These are phyloP conservation scores for Lichtheimia ramosa DNA, from an alignment of 371 early-diverging fungal genomes.

Conservation along the genomic window DNA sequence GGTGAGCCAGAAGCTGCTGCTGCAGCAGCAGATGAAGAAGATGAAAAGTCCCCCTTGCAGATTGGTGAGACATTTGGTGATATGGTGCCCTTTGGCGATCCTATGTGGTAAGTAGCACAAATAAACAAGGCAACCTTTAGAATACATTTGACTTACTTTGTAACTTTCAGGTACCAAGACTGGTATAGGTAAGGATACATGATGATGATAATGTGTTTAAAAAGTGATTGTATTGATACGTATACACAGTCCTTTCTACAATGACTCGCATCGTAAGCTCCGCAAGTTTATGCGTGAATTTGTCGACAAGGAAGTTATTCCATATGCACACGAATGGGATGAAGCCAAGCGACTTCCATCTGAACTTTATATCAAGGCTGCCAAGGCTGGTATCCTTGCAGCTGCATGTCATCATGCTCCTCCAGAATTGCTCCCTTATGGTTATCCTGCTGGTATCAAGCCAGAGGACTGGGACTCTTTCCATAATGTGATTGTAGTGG, in stretches of 20 bases:
- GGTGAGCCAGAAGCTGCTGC: slow-evolving; percentile 20
- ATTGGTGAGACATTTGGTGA: slow-evolving; percentile 66
- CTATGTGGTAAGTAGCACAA: slow-evolving; percentile 60
- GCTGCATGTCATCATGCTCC: slow-evolving; percentile 56
- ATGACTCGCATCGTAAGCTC: slow-evolving; percentile 72
- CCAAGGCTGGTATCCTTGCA: slow-evolving; percentile 72
- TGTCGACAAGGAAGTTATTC: slow-evolving; percentile 81
- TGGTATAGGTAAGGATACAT: slow-evolving; percentile 3
- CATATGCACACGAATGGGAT: slow-evolving; percentile 84
- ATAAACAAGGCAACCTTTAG: background rate
- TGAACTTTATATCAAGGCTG: slow-evolving; percentile 69
- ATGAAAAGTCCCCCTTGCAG: slow-evolving; percentile 19
- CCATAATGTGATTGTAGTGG: slow-evolving; percentile 75
- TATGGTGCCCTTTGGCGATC: slow-evolving; percentile 81
- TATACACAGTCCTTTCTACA: slow-evolving; percentile 68
- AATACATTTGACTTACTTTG: background rate
- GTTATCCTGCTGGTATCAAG: slow-evolving; percentile 48
- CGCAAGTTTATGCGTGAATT: slow-evolving; percentile 72
- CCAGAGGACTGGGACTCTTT: slow-evolving; percentile 73
- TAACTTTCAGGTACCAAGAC: slow-evolving; percentile 7
- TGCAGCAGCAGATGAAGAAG: slow-evolving; percentile 22
- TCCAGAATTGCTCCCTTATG: slow-evolving; percentile 23
- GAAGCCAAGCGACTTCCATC: slow-evolving; percentile 78
- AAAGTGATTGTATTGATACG: too few species aligned
- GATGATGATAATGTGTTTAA: too few species aligned